Evolutionary conservation across 768 basidiomycete species (phyloP).

Genomic region (Pisolithus albus): DNA sequence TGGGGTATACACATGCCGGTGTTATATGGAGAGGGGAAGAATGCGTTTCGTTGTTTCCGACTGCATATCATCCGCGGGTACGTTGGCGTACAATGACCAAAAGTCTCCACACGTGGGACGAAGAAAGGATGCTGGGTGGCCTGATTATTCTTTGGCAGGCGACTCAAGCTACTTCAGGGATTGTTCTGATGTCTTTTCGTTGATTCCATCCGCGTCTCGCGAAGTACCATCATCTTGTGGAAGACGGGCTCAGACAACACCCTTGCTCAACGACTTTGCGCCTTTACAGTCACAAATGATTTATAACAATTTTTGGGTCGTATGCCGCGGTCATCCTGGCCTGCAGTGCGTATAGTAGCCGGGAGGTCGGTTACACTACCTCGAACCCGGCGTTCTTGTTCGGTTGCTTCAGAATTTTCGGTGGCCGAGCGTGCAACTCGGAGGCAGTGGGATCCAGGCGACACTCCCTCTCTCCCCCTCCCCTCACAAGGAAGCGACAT

Average conservation of each 20-base stretch:
- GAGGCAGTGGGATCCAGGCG: background rate
- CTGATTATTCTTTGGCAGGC: background rate
- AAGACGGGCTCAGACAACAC: background rate
- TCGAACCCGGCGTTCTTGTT: background rate
- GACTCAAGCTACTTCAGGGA: background rate
- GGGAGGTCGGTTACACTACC: background rate
- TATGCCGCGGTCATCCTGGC: background rate
- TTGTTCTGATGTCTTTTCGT: background rate
- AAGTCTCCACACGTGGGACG: constrained; percentile 4
- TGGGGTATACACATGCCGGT: constrained; percentile 5
- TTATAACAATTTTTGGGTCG: background rate
- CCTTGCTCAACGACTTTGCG: background rate
- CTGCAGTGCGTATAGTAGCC: background rate
- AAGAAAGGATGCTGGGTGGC: background rate
- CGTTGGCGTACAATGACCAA: constrained; percentile 7
- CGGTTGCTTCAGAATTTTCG: background rate
- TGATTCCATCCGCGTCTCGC: background rate
- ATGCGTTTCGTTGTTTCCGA: constrained; percentile 10
- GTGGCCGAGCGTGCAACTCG: background rate
- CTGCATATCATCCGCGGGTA: background rate
- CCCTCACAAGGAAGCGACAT: background rate
- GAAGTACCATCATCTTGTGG: background rate
- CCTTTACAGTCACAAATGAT: background rate
- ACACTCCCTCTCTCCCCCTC: background rate
- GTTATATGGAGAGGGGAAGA: constrained; percentile 14